Evolutionary conservation across 345 rosid genomes (phyloP).

Genomic region (Eucalyptus tenuipes): DNA sequence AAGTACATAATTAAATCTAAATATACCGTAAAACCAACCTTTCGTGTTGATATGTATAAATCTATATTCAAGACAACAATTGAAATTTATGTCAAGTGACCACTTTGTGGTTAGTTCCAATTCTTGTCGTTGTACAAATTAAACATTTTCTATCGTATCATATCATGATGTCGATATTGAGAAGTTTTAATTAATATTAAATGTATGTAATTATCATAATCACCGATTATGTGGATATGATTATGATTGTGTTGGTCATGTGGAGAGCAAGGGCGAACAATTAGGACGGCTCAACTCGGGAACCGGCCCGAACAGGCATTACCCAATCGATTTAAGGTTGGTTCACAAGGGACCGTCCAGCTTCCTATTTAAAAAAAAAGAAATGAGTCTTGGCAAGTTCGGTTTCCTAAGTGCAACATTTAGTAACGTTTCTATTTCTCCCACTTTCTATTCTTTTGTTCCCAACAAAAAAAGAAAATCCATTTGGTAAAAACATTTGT

Average conservation of each 20-base stretch:
- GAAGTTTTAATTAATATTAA: not conserved
- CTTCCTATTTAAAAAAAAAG: not conserved
- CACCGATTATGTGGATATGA: not conserved
- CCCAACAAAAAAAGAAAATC: too few species aligned
- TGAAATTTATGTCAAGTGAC: not conserved
- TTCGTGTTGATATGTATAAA: not conserved
- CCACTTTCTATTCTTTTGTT: too few species aligned
- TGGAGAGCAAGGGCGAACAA: not conserved
- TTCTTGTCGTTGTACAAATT: not conserved
- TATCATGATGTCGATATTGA: not conserved
- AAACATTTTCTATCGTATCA: not conserved
- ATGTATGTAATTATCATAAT: not conserved
- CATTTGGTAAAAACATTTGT: too few species aligned
- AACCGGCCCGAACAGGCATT: rapidly evolving
- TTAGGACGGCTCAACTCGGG: not conserved
- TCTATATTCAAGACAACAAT: not conserved
- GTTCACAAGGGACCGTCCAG: not conserved
- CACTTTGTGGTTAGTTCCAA: not conserved
- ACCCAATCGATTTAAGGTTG: not conserved
- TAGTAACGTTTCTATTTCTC: too few species aligned
- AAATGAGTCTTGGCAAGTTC: not conserved
- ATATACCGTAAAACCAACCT: not conserved
- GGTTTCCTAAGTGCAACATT: too few species aligned
- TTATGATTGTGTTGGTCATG: not conserved
- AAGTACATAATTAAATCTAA: not conserved